phyloP scores from a whole-genome alignment of 371 early-diverging fungal species.

The Dentiscutata heterogama region DNA sequence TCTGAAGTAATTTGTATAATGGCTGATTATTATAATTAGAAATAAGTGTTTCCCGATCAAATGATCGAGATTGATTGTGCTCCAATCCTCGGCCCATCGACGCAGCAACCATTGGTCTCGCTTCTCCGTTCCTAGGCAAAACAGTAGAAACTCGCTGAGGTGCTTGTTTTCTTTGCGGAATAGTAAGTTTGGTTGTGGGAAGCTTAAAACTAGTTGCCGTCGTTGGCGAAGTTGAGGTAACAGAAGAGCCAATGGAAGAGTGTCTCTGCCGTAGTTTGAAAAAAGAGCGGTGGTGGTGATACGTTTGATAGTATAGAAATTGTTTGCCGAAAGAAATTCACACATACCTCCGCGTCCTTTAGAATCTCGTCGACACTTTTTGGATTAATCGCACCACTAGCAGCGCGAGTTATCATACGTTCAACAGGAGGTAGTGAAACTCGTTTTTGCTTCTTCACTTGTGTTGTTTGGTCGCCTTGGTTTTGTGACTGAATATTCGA shows the following conservation, averaged over 20 bases:
- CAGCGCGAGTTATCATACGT: slow-evolving; percentile 78
- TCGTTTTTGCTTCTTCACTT: slow-evolving; percentile 20
- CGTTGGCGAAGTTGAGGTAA: not conserved
- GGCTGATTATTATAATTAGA: slow-evolving; percentile 75
- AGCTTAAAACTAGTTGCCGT: not conserved
- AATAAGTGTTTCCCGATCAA: slow-evolving; percentile 52
- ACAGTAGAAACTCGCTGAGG: not conserved
- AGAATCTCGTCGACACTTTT: slow-evolving; percentile 69
- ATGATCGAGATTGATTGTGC: slow-evolving; percentile 48
- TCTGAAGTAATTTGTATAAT: slow-evolving; percentile 71
- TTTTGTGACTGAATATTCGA: not conserved
- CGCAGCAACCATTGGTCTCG: slow-evolving; percentile 46
- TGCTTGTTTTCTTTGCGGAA: slow-evolving; percentile 42
- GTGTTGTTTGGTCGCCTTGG: slow-evolving; percentile 24
- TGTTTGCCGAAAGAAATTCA: slow-evolving; percentile 48
- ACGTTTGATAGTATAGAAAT: slow-evolving; percentile 47
- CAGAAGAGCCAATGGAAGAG: not conserved
- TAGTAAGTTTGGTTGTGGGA: slow-evolving; percentile 16
- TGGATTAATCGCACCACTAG: slow-evolving; percentile 73
- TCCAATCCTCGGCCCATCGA: slow-evolving; percentile 33
- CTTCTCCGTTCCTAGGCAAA: slow-evolving; percentile 48
- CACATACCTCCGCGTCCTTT: slow-evolving; percentile 55
- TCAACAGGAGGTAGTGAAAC: slow-evolving; percentile 63
- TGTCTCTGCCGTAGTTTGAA: slow-evolving; percentile 27
- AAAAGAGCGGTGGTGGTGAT: slow-evolving; percentile 28